Base-by-base conservation (phyloP, 106 monocot species). In the Dendrobium huoshanense region DNA sequence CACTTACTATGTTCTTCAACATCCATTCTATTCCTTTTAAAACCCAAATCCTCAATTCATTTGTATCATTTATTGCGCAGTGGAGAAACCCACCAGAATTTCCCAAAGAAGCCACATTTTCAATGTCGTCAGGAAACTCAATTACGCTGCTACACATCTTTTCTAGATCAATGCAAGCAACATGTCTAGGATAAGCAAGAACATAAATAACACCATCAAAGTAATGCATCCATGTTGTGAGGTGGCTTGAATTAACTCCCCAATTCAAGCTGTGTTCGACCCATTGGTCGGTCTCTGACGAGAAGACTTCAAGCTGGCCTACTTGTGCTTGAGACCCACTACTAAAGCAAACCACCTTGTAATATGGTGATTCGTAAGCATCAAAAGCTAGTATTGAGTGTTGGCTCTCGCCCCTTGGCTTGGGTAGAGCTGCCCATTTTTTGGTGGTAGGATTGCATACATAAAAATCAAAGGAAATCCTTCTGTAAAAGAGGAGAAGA, bases 311-410 rank as follows among this genome's bases (percentile, higher is more conserved):
- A 1, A 92, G 4, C 72, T 78, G 75, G 7, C 82, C 84, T 27
- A 86, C 84, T 1, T 40, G 80, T 7, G 77, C 80, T 3, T 29
- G 81, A 85, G 87, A 92, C 2, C 73, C 84, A 27, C 27, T 27
- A 25, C 82, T 75, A 81, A 92, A 86, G 77, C 84, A 86, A 13
- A 92, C 75, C 9, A 89, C 87, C 82, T 67, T 92, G 76, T 81
- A 91, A 22, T 85, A 33, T 2, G 77, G 75, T 1, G 85, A 83
- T 24, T 42, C 11, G 77, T 8, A 78, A 0, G 89, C 85, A 54
- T 92, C 89, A 61, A 89, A 92, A 0, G 87, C 85, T 41, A 92
- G 29, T 0, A 89, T 37, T 0, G 92, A 87, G 17, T 84, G 82
- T 40, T 59, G 77, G 65, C 68, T 86, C 77, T 24, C 65, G 33